These are phyloP conservation scores for Termitomyces sp. DNA, from an alignment of 768 basidiomycete genomes.

Conservation along the genomic window DNA sequence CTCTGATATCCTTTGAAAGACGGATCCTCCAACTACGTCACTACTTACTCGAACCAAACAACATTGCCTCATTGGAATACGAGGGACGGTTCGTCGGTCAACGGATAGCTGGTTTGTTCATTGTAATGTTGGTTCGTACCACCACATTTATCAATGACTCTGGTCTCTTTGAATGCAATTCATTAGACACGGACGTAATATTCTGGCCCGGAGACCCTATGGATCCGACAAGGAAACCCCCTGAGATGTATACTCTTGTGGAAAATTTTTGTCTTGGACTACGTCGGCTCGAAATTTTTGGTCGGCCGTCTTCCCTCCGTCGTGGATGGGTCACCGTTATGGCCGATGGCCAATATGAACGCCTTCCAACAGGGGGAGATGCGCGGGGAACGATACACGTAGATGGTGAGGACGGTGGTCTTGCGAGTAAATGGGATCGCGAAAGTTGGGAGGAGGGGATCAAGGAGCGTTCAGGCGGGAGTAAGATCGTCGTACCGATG, in stretches of 20 bases:
- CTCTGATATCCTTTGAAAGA: constrained; percentile 34
- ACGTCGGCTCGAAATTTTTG: constrained; percentile 88
- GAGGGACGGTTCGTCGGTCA: constrained; percentile 91
- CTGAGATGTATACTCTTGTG: constrained; percentile 92
- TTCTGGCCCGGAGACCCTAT: constrained; percentile 91
- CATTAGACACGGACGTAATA: constrained; percentile 87
- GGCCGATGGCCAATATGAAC: constrained; percentile 54
- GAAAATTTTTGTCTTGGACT: constrained; percentile 97
- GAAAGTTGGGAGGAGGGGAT: constrained; percentile 62
- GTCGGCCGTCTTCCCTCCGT: constrained; percentile 62
- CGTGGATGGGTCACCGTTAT: constrained; percentile 92
- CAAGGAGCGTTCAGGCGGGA: constrained; percentile 46
- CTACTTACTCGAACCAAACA: constrained; percentile 88
- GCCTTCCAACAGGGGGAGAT: constrained; percentile 30
- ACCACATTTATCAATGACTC: neutral
- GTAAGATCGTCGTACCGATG: constrained; percentile 62
- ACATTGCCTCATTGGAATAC: constrained; percentile 95
- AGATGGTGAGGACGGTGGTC: constrained; percentile 34
- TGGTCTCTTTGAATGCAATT: constrained; percentile 6
- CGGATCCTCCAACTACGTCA: constrained; percentile 81
- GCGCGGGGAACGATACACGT: constrained; percentile 27
- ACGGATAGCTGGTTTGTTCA: constrained; percentile 97
- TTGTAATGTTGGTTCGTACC: constrained; percentile 84
- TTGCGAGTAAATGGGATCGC: constrained; percentile 49
- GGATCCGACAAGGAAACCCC: constrained; percentile 85